Conservation (phyloP, 257 asterid genomes). For the Jacaranda mimosifolia region DNA sequence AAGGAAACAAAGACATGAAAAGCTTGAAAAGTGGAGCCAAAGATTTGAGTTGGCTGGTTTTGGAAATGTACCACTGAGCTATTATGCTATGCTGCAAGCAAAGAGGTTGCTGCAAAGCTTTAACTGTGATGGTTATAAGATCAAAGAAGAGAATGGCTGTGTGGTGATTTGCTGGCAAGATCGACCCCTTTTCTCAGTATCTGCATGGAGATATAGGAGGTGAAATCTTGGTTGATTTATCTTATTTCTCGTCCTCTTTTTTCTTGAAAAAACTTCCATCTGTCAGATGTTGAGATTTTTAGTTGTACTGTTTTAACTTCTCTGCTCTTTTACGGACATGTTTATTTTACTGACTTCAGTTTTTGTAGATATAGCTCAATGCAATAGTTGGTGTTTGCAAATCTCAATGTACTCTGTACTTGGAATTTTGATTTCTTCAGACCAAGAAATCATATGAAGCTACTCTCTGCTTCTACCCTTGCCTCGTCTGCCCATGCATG, state of each 20-base stretch:
- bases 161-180: conserved; percentile 96
- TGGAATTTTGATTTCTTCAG: background rate
- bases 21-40: conserved; percentile 83
- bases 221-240: conserved; percentile 38
- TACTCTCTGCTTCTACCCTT: background rate
- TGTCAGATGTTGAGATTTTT: conserved; percentile 38
- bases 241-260: background rate
- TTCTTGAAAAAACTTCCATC: background rate
- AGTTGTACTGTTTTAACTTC: conserved; percentile 16
- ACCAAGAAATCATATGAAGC: background rate
- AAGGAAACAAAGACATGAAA: conserved; percentile 89
- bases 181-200: conserved; percentile 80
- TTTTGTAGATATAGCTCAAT: conserved; percentile 44
- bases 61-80: conserved; percentile 73
- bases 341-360: conserved; percentile 24
- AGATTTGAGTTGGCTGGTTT: conserved; percentile 77
- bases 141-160: conserved; percentile 79
- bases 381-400: conserved; percentile 18
- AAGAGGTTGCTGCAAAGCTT: conserved; percentile 73
- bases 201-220: conserved; percentile 89
- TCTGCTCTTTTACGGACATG: background rate
- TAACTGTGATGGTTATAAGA: conserved; percentile 88
- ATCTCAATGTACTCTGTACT: conserved; percentile 1
- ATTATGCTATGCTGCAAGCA: conserved; percentile 89
- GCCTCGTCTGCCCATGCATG: background rate